Evolutionary conservation across 139 green algal species (phyloP).

Genomic region (Cymbomonas tetramitiformis): DNA sequence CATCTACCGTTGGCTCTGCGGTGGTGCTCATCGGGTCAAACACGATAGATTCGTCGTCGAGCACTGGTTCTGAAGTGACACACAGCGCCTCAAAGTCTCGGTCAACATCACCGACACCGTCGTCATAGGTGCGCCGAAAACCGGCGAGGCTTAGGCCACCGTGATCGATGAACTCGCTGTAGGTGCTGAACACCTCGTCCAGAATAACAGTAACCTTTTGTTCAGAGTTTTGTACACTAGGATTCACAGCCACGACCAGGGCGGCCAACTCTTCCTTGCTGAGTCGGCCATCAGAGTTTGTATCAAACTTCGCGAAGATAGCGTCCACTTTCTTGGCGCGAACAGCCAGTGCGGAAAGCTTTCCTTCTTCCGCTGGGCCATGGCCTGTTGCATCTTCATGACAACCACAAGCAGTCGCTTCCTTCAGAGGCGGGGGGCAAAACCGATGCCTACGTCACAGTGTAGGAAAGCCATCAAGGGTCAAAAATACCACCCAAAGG

Average conservation of each 20-base stretch:
- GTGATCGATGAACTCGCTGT: conserved; percentile 27
- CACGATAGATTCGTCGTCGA: no score
- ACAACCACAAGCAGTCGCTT: no score
- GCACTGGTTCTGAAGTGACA: no score
- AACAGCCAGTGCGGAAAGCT: no score
- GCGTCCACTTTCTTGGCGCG: conserved; percentile 22
- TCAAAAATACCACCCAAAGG: no score
- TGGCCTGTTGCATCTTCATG: no score
- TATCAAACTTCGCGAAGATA: conserved; percentile 29
- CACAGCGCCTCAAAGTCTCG: conserved; percentile 27
- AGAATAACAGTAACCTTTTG: conserved; percentile 29
- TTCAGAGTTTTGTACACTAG: conserved; percentile 23
- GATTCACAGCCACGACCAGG: conserved; percentile 31
- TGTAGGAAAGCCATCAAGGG: no score
- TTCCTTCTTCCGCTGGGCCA: no score
- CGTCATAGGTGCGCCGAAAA: conserved; percentile 28
- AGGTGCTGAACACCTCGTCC: conserved; percentile 31
- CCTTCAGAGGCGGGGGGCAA: no score
- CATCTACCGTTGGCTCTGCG: no score
- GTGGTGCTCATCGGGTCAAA: no score
- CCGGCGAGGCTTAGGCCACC: conserved; percentile 23
- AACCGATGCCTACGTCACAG: no score
- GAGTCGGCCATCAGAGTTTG: conserved; percentile 23
- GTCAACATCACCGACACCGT: conserved; percentile 31
- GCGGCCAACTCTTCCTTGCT: conserved; percentile 30